phyloP scores from a whole-genome alignment of 352 stramenopile species.

The Globisporangium perplexum region DNA sequence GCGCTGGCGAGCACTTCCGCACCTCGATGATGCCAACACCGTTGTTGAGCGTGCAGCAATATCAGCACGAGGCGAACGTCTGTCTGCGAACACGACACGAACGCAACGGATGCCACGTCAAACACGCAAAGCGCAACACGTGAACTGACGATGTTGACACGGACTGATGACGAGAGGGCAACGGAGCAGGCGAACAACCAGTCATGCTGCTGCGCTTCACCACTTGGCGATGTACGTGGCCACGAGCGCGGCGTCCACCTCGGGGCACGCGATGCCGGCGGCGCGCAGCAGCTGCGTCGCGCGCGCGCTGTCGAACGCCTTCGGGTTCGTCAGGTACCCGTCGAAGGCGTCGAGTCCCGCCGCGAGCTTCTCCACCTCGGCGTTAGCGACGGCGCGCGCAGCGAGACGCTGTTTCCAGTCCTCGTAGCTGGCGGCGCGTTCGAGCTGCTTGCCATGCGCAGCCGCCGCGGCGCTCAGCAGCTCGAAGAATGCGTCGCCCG shows the following conservation, averaged over 20 bases:
- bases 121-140: too few species aligned
- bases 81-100: too few species aligned
- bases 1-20: too few species aligned
- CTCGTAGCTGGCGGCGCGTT: constrained; percentile 21
- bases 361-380: constrained; percentile 52
- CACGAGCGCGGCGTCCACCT: constrained; percentile 33
- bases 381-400: constrained; percentile 9
- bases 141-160: too few species aligned
- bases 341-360: constrained; percentile 63
- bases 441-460: constrained; percentile 19
- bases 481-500: constrained; percentile 44
- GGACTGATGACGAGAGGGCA: background rate
- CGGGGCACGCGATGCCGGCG: constrained; percentile 33
- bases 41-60: too few species aligned
- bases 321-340: constrained; percentile 54
- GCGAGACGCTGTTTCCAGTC: constrained; percentile 36
- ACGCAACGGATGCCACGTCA: too few species aligned
- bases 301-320: constrained; percentile 51
- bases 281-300: constrained; percentile 37
- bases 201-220: constrained; percentile 8
- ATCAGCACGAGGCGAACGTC: too few species aligned
- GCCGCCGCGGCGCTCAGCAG: constrained; percentile 19
- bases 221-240: constrained; percentile 35
- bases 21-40: too few species aligned
- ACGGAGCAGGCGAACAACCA: too few species aligned